These are phyloP conservation scores for Ensete glaucum DNA, from an alignment of 176 grass and related monocot species.

Conservation along the genomic window DNA sequence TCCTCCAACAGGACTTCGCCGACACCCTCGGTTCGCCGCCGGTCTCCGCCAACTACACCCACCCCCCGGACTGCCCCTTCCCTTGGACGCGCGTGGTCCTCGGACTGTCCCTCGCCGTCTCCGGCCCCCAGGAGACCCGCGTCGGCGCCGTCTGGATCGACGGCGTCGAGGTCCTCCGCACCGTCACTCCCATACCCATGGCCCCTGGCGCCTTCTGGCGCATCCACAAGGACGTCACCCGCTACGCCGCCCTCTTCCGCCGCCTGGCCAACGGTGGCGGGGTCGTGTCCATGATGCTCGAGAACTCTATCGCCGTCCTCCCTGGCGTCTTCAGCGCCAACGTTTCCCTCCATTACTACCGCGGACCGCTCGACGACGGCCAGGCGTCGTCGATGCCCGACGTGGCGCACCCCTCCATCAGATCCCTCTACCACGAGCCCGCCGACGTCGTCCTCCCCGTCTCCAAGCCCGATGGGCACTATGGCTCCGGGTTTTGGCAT, in stretches of 20 bases:
- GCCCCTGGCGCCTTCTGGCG: background rate
- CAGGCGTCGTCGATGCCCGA: background rate
- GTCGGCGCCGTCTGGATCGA: background rate
- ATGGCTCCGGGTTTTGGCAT: constrained; percentile 5
- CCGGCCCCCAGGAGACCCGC: constrained; percentile 5
- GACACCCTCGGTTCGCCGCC: background rate
- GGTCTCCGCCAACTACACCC: background rate
- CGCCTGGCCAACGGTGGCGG: background rate
- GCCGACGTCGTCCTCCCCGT: constrained; percentile 14
- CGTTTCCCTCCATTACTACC: constrained; percentile 15
- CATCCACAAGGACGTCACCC: background rate
- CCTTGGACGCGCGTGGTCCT: background rate
- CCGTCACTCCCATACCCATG: background rate
- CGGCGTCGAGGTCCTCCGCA: constrained; percentile 9
- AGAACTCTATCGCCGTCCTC: constrained; percentile 1
- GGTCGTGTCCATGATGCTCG: constrained; percentile 15
- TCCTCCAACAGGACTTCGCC: background rate
- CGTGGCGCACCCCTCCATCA: constrained; percentile 5
- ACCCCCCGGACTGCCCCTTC: background rate
- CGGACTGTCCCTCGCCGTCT: background rate
- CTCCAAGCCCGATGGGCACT: constrained; percentile 8
- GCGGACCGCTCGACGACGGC: background rate
- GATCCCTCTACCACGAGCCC: constrained; percentile 8
- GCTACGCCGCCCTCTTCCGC: background rate
- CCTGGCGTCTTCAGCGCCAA: constrained; percentile 8